Percentiles rank a stretch among this genome's conserved stretches.
Evolutionary conservation across 805 yeast genomes (phyloP).

Genomic region (Cyberlindnera saturnus): DNA sequence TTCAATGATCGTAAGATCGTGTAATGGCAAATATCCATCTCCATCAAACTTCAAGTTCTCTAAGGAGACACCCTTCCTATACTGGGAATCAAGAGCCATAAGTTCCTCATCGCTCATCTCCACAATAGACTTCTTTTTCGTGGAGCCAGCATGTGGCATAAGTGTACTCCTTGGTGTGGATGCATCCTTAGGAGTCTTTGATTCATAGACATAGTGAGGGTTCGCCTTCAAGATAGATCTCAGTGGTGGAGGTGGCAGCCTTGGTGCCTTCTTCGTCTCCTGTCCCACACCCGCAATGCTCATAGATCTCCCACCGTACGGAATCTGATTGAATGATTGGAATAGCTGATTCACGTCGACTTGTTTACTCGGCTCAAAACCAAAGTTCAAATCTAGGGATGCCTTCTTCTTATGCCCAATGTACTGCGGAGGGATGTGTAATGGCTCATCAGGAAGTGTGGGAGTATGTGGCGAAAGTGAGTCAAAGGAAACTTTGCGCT

Average conservation of each 20-base stretch:
- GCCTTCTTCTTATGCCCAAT: not conserved
- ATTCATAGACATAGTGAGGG: not conserved
- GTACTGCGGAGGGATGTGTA: conserved; percentile 23
- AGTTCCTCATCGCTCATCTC: conserved; percentile 22
- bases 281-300: too few species aligned
- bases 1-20: not conserved
- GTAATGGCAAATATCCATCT: conserved; percentile 19
- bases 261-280: conserved; percentile 13
- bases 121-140: conserved; percentile 21
- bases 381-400: conserved; percentile 17
- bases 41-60: conserved; percentile 19
- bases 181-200: not conserved
- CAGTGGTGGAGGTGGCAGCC: conserved; percentile 21
- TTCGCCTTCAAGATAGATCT: conserved; percentile 19
- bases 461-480: conserved; percentile 16
- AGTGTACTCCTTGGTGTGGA: not conserved
- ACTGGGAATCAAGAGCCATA: conserved; percentile 22
- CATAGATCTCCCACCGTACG: not conserved
- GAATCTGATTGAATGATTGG: conserved; percentile 14
- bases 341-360: conserved; percentile 16
- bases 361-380: conserved; percentile 12
- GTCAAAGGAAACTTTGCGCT: conserved; percentile 22
- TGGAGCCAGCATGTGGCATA: not conserved
- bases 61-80: conserved; percentile 15
- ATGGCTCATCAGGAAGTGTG: conserved; percentile 17